These are phyloP conservation scores for Fusarium cicatricum DNA, from an alignment of 2,329 filamentous ascomycete species.

Conservation along the genomic window DNA sequence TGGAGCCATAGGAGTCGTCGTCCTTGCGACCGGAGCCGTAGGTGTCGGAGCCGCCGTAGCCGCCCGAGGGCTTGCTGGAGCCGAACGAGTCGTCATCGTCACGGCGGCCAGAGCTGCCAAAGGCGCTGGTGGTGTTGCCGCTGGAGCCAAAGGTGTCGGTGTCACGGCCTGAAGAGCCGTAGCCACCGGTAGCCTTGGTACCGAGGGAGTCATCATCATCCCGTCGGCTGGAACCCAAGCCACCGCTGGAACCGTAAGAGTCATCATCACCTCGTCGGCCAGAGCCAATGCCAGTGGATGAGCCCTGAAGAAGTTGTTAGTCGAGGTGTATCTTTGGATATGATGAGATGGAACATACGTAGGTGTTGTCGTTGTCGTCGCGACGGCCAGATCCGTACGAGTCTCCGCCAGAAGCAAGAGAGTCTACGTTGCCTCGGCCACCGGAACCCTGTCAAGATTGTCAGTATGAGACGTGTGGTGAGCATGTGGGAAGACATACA, in stretches of 20 bases:
- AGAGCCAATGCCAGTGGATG: not conserved
- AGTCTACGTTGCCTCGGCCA: not conserved
- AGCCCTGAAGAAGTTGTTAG: not conserved
- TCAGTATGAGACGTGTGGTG: not conserved
- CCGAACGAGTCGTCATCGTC: not conserved
- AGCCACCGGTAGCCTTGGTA: not conserved
- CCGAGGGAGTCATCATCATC: not conserved
- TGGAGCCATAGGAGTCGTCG: constrained; percentile 16
- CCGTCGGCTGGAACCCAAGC: not conserved
- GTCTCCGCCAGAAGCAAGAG: not conserved
- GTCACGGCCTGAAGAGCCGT: not conserved
- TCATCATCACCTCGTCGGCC: not conserved
- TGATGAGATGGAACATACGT: not conserved
- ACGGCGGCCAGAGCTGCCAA: not conserved
- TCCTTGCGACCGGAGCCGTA: constrained; percentile 5
- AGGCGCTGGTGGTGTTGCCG: constrained; percentile 35
- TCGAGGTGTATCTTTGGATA: not conserved
- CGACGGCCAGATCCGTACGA: not conserved
- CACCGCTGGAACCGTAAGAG: not conserved
- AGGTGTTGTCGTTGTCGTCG: not conserved
- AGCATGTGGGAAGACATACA: too few relatives aligned
- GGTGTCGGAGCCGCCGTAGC: not conserved
- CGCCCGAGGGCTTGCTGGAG: not conserved
- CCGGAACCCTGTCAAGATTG: not conserved
- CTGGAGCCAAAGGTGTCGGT: constrained; percentile 22